These are phyloP conservation scores for Cynara cardunculus DNA, from an alignment of 129 eudicot species.

Conservation along the genomic window DNA sequence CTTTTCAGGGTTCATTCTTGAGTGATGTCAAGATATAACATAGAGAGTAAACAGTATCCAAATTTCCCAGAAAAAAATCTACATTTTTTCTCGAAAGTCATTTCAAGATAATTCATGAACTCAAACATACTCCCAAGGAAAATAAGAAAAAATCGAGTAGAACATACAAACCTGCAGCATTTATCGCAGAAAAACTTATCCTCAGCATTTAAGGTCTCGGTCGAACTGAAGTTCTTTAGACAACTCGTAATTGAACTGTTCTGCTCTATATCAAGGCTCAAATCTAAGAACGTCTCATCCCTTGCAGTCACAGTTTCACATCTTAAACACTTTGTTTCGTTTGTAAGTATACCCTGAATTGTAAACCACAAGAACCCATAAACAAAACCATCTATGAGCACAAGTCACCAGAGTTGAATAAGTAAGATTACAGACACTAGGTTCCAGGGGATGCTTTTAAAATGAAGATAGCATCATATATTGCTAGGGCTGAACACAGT, in stretches of 20 bases:
- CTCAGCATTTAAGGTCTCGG: constrained; percentile 84
- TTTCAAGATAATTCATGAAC: background rate
- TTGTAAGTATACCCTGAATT: constrained; percentile 63
- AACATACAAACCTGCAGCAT: constrained; percentile 59
- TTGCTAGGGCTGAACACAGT: background rate
- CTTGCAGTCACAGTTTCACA: constrained; percentile 82
- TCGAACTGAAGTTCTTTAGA: constrained; percentile 72
- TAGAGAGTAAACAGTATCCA: background rate
- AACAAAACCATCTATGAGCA: background rate
- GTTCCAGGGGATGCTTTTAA: background rate
- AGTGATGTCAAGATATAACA: background rate
- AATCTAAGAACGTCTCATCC: constrained; percentile 66
- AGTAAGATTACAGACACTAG: too few relatives aligned
- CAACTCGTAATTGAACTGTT: constrained; percentile 75
- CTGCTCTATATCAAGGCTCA: constrained; percentile 77
- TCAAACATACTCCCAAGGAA: background rate
- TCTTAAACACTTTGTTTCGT: constrained; percentile 68
- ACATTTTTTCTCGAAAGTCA: background rate
- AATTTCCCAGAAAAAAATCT: background rate
- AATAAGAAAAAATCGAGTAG: background rate
- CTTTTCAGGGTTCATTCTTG: background rate
- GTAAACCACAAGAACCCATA: background rate
- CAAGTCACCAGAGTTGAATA: background rate
- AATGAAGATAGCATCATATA: background rate
- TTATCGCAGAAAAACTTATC: constrained; percentile 89